These are phyloP conservation scores for Colletotrichum lindemuthianum DNA, from an alignment of 2,329 filamentous ascomycete species.

Conservation along the genomic window DNA sequence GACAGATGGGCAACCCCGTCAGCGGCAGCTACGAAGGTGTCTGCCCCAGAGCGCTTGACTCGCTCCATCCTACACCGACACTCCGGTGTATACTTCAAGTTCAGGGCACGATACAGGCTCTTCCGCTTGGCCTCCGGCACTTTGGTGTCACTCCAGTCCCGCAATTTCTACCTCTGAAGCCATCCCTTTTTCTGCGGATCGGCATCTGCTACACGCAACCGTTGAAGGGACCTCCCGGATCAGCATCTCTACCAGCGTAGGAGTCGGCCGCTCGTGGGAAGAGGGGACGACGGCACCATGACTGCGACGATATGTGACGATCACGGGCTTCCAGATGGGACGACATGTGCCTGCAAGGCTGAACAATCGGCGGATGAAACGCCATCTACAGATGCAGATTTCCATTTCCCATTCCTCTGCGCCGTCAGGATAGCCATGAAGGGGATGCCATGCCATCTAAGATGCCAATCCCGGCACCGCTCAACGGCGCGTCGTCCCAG, in stretches of 20 bases:
- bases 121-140: too few species aligned
- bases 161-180: neutral
- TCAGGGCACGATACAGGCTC: too few species aligned
- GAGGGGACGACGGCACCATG: conserved; percentile 19
- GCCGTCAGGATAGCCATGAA: conserved; percentile 7
- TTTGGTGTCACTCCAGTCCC: neutral
- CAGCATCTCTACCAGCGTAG: conserved; percentile 20
- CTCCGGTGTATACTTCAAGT: too few species aligned
- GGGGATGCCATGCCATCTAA: neutral
- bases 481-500: conserved; percentile 23
- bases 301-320: conserved; percentile 27
- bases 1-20: too few species aligned
- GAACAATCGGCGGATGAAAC: conserved; percentile 15
- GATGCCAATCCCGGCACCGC: conserved; percentile 3
- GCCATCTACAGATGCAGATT: conserved; percentile 1
- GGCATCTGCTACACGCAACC: neutral
- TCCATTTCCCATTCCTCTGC: neutral
- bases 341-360: conserved; percentile 18
- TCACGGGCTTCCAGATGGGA: conserved; percentile 23
- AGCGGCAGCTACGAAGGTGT: too few species aligned
- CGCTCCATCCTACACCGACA: too few species aligned
- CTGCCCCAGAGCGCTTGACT: too few species aligned
- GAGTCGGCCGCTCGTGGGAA: conserved; percentile 18
- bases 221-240: conserved; percentile 29
- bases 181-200: neutral